Percentiles rank a stretch among this genome's conserved stretches.
Conservation (phyloP, 1,139 yeast species). For the Candida labiduridarum region DNA sequence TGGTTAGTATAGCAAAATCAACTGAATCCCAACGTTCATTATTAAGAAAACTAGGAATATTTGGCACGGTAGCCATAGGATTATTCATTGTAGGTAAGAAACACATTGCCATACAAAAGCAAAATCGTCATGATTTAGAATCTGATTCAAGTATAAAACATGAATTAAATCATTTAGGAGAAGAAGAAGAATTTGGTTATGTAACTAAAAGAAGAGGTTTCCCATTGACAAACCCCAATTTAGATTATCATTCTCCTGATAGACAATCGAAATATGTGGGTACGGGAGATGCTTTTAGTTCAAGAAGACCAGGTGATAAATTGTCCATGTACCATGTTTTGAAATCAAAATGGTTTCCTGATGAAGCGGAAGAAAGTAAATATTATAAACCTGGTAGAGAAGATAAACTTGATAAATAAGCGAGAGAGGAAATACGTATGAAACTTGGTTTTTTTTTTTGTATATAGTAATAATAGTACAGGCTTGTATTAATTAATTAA, state of each 20-base stretch:
- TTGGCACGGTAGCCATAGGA: constrained; percentile 33
- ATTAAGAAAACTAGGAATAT: constrained; percentile 37
- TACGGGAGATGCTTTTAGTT: constrained; percentile 60
- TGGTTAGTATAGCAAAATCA: constrained; percentile 3
- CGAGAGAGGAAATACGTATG: background rate
- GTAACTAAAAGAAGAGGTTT: constrained; percentile 39
- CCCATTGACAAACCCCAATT: constrained; percentile 32
- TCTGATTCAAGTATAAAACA: constrained; percentile 41
- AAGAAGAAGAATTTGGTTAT: constrained; percentile 33
- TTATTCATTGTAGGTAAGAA: constrained; percentile 38
- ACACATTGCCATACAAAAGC: constrained; percentile 39
- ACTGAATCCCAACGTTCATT: constrained; percentile 43
- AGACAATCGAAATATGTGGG: constrained; percentile 70
- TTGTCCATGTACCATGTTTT: constrained; percentile 38
- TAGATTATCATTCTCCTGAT: constrained; percentile 20
- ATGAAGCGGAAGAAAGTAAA: constrained; percentile 15
- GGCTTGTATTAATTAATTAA: background rate
- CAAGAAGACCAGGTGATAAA: constrained; percentile 51
- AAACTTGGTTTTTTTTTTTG: background rate
- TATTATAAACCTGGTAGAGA: constrained; percentile 17
- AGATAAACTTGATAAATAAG: constrained; percentile 14
- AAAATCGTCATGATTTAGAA: constrained; percentile 39
- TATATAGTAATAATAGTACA: constrained; percentile 4
- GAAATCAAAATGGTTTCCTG: constrained; percentile 21
- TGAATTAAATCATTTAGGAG: constrained; percentile 6